Percentiles rank a stretch among this genome's conserved stretches.
These are phyloP conservation scores for Helminthosporium solani DNA, from an alignment of 2,329 filamentous ascomycete genomes.

Conservation along the genomic window DNA sequence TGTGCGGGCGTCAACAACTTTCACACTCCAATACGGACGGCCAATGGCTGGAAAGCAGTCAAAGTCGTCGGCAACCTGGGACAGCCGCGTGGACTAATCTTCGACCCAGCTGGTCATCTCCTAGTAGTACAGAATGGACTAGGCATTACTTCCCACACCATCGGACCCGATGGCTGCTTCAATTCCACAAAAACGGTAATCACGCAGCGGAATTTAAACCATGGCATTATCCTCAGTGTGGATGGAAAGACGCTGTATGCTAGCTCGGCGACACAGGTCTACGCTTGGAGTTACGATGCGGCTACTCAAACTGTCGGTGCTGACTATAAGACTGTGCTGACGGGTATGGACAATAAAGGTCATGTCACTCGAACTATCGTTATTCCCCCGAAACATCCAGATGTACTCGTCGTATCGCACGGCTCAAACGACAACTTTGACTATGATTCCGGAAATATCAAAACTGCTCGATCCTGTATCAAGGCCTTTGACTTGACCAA, in stretches of 20 bases:
- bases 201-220: constrained; percentile 28
- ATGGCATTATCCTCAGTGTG: constrained; percentile 27
- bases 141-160: constrained; percentile 43
- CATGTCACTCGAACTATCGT: constrained; percentile 30
- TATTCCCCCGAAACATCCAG: constrained; percentile 36
- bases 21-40: constrained; percentile 19
- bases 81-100: constrained; percentile 42
- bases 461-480: constrained; percentile 62
- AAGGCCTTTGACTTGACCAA: constrained; percentile 57
- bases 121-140: constrained; percentile 43
- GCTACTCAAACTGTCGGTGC: constrained; percentile 33
- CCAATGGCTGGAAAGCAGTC: constrained; percentile 31
- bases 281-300: constrained; percentile 29
- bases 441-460: constrained; percentile 49
- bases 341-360: constrained; percentile 28
- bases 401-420: constrained; percentile 62
- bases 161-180: constrained; percentile 39
- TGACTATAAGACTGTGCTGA: constrained; percentile 19
- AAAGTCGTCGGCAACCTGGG: constrained; percentile 44
- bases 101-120: constrained; percentile 45
- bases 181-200: constrained; percentile 21
- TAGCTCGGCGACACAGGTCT: constrained; percentile 29
- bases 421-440: constrained; percentile 66
- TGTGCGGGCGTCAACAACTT: constrained; percentile 22
- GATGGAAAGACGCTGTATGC: constrained; percentile 35